Base-by-base conservation (phyloP, 2,329 filamentous ascomycete genomes). In the Colletotrichum karsti region DNA sequence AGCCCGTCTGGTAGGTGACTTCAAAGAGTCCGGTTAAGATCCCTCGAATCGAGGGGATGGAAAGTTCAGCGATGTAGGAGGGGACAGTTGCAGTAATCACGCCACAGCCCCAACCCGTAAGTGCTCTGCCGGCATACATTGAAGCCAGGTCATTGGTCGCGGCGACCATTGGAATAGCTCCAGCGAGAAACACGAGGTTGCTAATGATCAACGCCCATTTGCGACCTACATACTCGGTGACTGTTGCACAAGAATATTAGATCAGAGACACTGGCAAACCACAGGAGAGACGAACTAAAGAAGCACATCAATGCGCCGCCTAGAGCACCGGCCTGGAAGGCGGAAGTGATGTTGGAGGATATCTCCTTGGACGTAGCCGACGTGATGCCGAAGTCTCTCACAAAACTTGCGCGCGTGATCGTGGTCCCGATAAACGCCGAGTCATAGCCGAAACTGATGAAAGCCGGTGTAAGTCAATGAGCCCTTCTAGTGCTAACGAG, bases 61-160 rank as follows among this genome's bases (percentile, higher is more conserved):
- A 88, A 60, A 87, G 85, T 74, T 91, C 90, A 9, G 88, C 86
- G 65, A 90, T 88, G 74, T 91, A 91, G 35, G 88, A 84, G 3
- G 89, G 90, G 3, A 91, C 86, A 6, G 85, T 87, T 73, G 87
- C 88, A 8, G 83, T 86, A 73, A 88, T 82, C 42, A 87, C 75
- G n/a, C 87, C 88, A 50, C 88, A 83, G 20, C 86, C 87, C 74
- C 87, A 83, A 2, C 88, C 87, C 2, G 85, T 87, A 35, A 90
- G 78, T 69, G 87, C 86, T 10, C 90, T 86, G 0, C 89, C 62
- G 83, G 82, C 74, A 84, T 69, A 83, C 69, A 90, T 86, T 5
- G 80, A 78, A 1, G 79, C 78, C 8, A 85, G 73, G 44, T 83
- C 77, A 39, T 79, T 70, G 4, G 77, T 80, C 0, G 82, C 78